Base-by-base conservation (phyloP, 148 eudicot species). In the Hydrangea macrophylla region DNA sequence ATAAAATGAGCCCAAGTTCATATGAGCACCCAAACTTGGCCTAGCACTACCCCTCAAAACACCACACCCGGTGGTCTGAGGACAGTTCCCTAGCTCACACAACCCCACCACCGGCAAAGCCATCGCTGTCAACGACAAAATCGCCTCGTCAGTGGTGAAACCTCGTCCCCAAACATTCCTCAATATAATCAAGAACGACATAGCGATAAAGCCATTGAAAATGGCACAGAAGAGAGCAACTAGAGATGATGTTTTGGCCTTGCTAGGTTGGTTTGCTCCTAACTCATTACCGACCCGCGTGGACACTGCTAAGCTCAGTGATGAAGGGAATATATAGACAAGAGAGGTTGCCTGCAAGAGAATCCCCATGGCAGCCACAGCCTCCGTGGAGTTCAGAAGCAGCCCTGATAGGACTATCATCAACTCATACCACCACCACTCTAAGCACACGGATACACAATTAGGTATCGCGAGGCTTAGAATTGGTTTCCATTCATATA, bases 361-460 rank as follows among this genome's bases (percentile, higher is more conserved):
- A 1, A 88, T 77, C 17, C 97, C 94, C 97, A 88, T 90, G 5
- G 89, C 31, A 3, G 88, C 90, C 1, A 86, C 85, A 0, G 83
- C 78, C 28, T 79, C 89, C 0, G 77, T 58, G 0, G 88, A 68
- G 60, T 51, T 13, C 48, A 32, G 3, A 70, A 31, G 6, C 13
- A 48, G 3, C 88, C 83, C n/a, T n/a, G n/a, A 63, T 63, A 86
- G 68, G 13, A 90, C 61, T 1, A 90, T 88, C 94, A 88, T 82
- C 44, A 88, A 66, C 68, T 90, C 94, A n/a, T 90, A 90, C 84
- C 89, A 90, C 94, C 94, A 91, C 94, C 92, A 88, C 44, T 91
- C 94, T 1, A 90, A 60, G 58, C 97, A 90, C 0, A 90, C 91
- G 0, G 89, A 86, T 1, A 79, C 58, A 23, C 94, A 88, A 25